Conservation (phyloP, 1,284 basidiomycete genomes). For the Phaffia rhodozyma region DNA sequence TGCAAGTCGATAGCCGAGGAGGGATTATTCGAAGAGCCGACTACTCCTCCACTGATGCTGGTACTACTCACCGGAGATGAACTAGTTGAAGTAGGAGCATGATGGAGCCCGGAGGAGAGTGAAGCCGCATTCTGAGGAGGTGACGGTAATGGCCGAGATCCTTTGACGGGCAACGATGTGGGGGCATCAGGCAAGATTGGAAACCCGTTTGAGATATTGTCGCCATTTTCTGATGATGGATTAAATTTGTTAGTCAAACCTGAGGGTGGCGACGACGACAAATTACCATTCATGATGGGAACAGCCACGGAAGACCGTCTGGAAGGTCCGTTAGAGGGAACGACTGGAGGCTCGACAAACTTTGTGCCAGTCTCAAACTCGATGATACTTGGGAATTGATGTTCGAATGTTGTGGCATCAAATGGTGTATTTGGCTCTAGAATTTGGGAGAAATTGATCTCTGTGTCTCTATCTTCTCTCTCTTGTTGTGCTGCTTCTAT, state of each 20-base stretch:
- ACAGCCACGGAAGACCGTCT: neutral
- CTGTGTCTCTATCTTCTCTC: neutral
- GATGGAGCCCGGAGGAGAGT: too few species aligned
- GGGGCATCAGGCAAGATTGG: slow-evolving; percentile 1
- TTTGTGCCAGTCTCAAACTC: slow-evolving; percentile 7
- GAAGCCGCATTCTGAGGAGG: too few species aligned
- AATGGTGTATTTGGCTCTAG: neutral
- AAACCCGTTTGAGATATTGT: neutral
- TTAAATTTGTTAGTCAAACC: neutral
- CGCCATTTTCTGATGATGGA: neutral
- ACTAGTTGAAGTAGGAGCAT: neutral
- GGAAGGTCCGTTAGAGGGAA: too few species aligned
- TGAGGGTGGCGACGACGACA: neutral
- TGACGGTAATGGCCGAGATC: too few species aligned
- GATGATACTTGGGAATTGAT: slow-evolving; percentile 12
- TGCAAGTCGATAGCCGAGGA: too few species aligned
- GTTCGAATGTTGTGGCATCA: neutral
- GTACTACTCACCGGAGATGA: too few species aligned
- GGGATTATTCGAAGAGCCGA: too few species aligned
- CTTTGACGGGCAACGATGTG: neutral
- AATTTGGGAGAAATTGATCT: neutral
- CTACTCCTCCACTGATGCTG: too few species aligned
- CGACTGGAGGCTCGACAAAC: too few species aligned
- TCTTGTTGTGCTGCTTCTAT: neutral
- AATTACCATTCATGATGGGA: neutral